Evolutionary conservation across 768 basidiomycete species (phyloP).

Genomic region (Xerocomellus dryophilus): DNA sequence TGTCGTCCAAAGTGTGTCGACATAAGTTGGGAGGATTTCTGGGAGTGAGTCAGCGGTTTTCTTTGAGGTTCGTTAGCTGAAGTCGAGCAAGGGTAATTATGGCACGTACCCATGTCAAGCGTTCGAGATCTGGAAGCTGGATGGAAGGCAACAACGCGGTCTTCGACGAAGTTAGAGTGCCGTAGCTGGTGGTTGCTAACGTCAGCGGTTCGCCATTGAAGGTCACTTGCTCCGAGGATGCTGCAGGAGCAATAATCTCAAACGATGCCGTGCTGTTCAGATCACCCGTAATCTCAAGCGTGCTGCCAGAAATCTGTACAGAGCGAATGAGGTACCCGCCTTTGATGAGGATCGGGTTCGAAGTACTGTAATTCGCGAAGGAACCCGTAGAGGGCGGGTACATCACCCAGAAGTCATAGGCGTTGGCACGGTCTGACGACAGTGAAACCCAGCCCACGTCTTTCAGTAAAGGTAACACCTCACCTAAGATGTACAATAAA

Average conservation of each 20-base stretch:
- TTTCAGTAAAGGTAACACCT: constrained; percentile 1
- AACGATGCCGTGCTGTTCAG: constrained; percentile 42
- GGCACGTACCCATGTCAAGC: constrained; percentile 16
- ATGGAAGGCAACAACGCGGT: constrained; percentile 11
- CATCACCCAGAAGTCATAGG: constrained; percentile 52
- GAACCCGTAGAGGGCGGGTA: constrained; percentile 37
- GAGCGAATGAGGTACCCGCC: constrained; percentile 49
- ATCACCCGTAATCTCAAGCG: constrained; percentile 44
- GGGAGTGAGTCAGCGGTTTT: constrained; percentile 29
- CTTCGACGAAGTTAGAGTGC: constrained; percentile 35
- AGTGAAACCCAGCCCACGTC: neutral
- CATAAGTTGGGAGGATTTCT: constrained; percentile 40
- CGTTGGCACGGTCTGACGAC: constrained; percentile 43
- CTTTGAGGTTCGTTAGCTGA: constrained; percentile 12
- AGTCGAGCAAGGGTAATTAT: neutral
- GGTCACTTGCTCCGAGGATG: constrained; percentile 37
- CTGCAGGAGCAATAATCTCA: constrained; percentile 46
- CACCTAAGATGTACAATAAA: constrained; percentile 46
- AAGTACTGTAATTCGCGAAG: constrained; percentile 35
- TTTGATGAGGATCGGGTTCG: constrained; percentile 45
- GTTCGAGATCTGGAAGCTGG: constrained; percentile 19
- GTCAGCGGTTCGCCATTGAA: constrained; percentile 41
- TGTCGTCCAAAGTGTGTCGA: constrained; percentile 42
- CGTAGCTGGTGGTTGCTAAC: constrained; percentile 39
- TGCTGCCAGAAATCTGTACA: constrained; percentile 33